Conservation (phyloP, 139 green algal species). For the Pseudopediastrum boryanum region DNA sequence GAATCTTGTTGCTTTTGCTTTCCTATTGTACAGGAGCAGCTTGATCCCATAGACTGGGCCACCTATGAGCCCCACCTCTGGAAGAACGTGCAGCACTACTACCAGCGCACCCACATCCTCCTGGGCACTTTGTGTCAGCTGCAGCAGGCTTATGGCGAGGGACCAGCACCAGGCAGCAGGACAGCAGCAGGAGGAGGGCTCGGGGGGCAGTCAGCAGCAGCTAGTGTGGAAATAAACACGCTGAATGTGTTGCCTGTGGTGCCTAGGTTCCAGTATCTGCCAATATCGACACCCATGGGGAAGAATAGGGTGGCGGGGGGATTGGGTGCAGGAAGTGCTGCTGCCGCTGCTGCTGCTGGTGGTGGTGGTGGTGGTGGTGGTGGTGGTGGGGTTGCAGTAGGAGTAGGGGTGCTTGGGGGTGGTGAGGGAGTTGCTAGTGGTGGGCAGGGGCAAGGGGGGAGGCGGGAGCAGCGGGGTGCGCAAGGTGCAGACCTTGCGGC, state of each 20-base stretch:
- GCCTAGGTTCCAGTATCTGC: conserved; percentile 87
- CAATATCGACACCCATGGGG: conserved; percentile 70
- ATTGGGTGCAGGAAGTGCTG: neutral
- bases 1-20: too few relatives aligned
- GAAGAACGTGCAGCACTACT: conserved; percentile 72
- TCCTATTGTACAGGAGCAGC: conserved; percentile 63
- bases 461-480: too few relatives aligned
- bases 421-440: neutral
- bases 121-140: conserved; percentile 74
- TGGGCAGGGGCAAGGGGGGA: neutral
- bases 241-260: conserved; percentile 74
- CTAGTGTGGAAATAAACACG: conserved; percentile 69
- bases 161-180: neutral
- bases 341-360: neutral
- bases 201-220: too few relatives aligned
- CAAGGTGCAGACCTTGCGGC: conserved; percentile 34
- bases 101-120: conserved; percentile 69
- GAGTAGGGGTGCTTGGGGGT: neutral
- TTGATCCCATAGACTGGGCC: conserved; percentile 99
- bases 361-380: neutral
- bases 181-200: conserved; percentile 12
- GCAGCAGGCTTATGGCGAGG: conserved; percentile 46
- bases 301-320: neutral
- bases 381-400: neutral
- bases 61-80: conserved; percentile 96